A percentile compares a stretch with the other conserved stretches of the same genome.
phyloP scores from a whole-genome alignment of 2,329 filamentous ascomycete genomes.

The Lasiodiplodia gonubiensis region DNA sequence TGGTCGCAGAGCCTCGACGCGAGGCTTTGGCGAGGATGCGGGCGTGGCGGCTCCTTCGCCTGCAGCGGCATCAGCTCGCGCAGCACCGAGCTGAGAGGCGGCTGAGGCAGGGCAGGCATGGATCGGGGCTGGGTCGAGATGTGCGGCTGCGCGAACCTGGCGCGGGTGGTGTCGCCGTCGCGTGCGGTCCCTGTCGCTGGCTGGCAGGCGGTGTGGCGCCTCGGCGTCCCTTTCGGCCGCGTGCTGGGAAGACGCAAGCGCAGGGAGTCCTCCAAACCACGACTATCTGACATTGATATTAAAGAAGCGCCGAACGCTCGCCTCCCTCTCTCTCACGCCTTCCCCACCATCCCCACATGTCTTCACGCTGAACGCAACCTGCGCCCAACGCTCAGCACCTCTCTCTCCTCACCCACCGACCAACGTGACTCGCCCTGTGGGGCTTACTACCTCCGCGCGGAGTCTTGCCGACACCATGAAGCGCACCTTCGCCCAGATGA shows the following conservation, averaged over 20 bases:
- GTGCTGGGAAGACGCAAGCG: constrained; percentile 8
- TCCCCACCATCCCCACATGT: constrained; percentile 23
- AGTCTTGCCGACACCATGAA: constrained; percentile 24
- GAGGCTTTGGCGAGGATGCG: constrained; percentile 13
- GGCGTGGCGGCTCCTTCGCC: constrained; percentile 21
- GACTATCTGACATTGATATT: constrained; percentile 14
- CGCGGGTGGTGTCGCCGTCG: not conserved
- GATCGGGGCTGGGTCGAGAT: constrained; percentile 19
- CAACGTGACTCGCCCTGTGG: constrained; percentile 23
- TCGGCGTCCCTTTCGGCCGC: constrained; percentile 18
- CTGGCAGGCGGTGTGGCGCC: constrained; percentile 23
- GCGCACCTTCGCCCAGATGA: constrained; percentile 27
- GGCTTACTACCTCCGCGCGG: constrained; percentile 2
- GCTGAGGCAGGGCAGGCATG: not conserved
- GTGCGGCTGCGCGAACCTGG: constrained; percentile 1
- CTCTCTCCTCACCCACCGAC: not conserved
- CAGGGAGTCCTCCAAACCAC: not conserved
- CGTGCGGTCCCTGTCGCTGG: constrained; percentile 15
- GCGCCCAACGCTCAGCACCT: constrained; percentile 7
- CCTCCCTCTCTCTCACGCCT: constrained; percentile 1
- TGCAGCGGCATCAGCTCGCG: not conserved
- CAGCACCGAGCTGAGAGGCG: constrained; percentile 2
- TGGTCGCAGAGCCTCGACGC: constrained; percentile 27
- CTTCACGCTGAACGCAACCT: constrained; percentile 5
- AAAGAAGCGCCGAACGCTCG: constrained; percentile 23